These are phyloP conservation scores for Rhodotorula babjevae DNA, from an alignment of 768 basidiomycete genomes.

Conservation along the genomic window DNA sequence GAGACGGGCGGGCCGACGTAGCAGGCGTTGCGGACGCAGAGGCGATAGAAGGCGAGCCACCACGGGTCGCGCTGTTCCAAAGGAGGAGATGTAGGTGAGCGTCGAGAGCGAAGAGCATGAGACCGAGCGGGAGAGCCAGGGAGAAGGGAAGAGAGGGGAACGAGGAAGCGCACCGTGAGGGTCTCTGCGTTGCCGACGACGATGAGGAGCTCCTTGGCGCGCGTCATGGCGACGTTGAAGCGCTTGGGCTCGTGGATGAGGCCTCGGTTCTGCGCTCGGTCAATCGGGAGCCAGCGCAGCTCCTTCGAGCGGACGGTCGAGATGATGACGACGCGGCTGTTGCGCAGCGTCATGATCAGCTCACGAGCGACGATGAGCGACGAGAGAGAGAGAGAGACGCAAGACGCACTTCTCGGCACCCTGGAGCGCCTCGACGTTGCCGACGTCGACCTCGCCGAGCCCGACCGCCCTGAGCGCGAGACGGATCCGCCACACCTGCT, in stretches of 20 bases:
- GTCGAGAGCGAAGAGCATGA: too few species aligned
- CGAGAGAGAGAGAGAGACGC: background rate
- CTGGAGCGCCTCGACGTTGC: constrained; percentile 48
- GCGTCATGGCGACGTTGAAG: constrained; percentile 50
- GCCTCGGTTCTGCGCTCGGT: constrained; percentile 45
- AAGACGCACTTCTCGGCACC: constrained; percentile 45
- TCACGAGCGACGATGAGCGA: background rate
- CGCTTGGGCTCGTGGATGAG: constrained; percentile 47
- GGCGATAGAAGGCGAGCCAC: constrained; percentile 46
- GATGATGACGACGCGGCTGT: constrained; percentile 40
- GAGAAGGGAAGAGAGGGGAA: background rate
- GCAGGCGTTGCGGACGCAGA: constrained; percentile 42
- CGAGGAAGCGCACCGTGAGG: constrained; percentile 35
- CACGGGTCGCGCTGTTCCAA: constrained; percentile 42
- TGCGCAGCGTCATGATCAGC: background rate
- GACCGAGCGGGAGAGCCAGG: background rate
- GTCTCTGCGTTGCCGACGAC: constrained; percentile 46
- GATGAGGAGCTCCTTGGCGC: constrained; percentile 48
- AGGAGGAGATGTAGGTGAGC: too few species aligned
- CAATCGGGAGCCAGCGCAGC: constrained; percentile 43
- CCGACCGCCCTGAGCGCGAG: constrained; percentile 40
- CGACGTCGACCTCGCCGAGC: constrained; percentile 46
- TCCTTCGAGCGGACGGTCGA: constrained; percentile 41
- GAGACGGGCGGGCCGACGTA: constrained; percentile 28
- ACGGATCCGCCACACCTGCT: constrained; percentile 48